Percentiles rank a stretch among this genome's conserved stretches.
phyloP scores from a whole-genome alignment of 352 stramenopile genomes.

The Hyaloperonospora brassicae region DNA sequence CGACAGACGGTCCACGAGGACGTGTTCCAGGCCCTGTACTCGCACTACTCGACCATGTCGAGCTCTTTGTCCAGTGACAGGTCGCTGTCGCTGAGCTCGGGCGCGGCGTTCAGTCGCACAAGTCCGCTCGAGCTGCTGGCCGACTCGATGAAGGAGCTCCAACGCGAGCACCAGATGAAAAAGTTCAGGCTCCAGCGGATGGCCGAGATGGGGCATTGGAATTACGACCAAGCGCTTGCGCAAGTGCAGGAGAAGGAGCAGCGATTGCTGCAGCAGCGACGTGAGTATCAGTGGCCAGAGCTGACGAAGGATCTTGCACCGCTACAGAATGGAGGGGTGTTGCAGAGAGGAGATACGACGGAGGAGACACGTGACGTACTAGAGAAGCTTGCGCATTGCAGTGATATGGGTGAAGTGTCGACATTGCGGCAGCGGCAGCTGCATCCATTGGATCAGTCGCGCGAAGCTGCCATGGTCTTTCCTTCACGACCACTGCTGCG shows the following conservation, averaged over 20 bases:
- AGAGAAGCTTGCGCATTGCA: slow-evolving; percentile 20
- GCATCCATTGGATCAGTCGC: slow-evolving; percentile 60
- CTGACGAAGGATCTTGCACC: slow-evolving; percentile 37
- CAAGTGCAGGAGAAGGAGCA: slow-evolving; percentile 48
- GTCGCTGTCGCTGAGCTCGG: slow-evolving; percentile 15
- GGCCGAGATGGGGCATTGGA: slow-evolving; percentile 67
- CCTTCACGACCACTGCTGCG: slow-evolving; percentile 63
- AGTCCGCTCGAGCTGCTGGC: slow-evolving; percentile 44
- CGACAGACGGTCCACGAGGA: slow-evolving; percentile 66
- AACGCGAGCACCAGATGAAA: slow-evolving; percentile 81
- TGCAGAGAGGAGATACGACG: slow-evolving; percentile 5
- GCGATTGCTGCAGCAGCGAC: slow-evolving; percentile 49
- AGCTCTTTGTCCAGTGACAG: slow-evolving; percentile 9
- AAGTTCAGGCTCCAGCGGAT: slow-evolving; percentile 59
- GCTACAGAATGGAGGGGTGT: slow-evolving; percentile 13
- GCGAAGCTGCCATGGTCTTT: slow-evolving; percentile 36
- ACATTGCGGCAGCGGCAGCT: slow-evolving; percentile 52
- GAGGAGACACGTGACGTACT: slow-evolving; percentile 18
- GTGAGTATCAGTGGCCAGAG: slow-evolving; percentile 53
- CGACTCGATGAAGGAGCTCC: slow-evolving; percentile 67
- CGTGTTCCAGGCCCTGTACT: slow-evolving; percentile 62
- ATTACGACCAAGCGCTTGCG: slow-evolving; percentile 49
- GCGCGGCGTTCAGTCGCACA: slow-evolving; percentile 10
- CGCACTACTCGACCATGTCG: slow-evolving; percentile 33
- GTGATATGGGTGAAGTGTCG: slow-evolving; percentile 45